Evolutionary conservation across 2,329 filamentous ascomycete genomes (phyloP), one percentile per base, ranked within the genome.

Genomic region (Hypoxylon sp.): DNA sequence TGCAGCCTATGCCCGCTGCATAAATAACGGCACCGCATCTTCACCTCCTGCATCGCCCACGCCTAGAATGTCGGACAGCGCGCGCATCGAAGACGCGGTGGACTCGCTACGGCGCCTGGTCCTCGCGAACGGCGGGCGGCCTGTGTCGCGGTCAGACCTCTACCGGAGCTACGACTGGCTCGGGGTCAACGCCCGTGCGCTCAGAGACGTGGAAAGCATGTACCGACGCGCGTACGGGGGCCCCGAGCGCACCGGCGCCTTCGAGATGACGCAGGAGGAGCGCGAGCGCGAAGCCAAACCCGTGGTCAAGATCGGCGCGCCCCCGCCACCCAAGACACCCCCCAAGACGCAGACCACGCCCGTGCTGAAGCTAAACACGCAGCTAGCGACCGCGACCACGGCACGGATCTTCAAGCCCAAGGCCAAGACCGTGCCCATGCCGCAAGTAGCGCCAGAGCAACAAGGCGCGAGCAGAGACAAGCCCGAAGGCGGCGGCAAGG

Each of bases 41-140:
- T 48, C 50, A 4, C 42, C 64, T 2, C 54, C 46, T 11, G n/a
- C 49, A 16, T 56, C 61, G 4, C 46, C 49, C 1, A 48, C 50
- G 2, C 22, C 40, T 6, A 64, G 20, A 16, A 36, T 48, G 9
- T 32, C 52, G 20, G 62, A 73, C 30, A 70, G 60, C 28, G 64
- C 69, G 30, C 80, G 83, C 9, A 80, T 90, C 7, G 86, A 89
- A 69, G 83, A 87, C 49, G 86, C 88, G 26, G 85, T 90, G 49
- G 87, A 90, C 73, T 87, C 89, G 73, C 80, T 91, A 36, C 83
- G 87, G 2, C 82, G 87, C 3, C 82, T 87, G 22, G 83, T 89
- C 14, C 80, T 90, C 11, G 81, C 84, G 14, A 83, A 81, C 61
- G 81, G 83, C 20, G 82, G 85, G 1, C 76, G 77, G 7, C 80